Evolutionary conservation across 2,329 filamentous ascomycete genomes (phyloP).

Genomic region (Bertia moriformis): DNA sequence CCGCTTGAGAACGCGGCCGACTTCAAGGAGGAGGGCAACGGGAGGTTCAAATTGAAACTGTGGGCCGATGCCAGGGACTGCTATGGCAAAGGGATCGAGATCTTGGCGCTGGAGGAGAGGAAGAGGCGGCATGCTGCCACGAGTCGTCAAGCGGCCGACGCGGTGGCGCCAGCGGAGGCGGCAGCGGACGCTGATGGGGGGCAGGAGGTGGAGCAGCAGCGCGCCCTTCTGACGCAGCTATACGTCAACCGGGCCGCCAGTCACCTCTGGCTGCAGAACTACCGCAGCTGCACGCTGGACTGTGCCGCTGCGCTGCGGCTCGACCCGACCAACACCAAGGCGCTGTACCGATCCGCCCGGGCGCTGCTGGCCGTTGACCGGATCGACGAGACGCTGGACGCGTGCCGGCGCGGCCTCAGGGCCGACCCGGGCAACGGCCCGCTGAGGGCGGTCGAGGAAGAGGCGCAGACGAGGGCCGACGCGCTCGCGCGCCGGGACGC

Average conservation of each 20-base stretch:
- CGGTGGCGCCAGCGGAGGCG: constrained; percentile 22
- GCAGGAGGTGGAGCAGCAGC: constrained; percentile 26
- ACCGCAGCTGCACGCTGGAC: constrained; percentile 72
- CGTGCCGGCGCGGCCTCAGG: constrained; percentile 57
- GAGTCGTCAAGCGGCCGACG: too few relatives aligned
- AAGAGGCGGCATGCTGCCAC: too few relatives aligned
- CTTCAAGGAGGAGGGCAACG: constrained; percentile 87
- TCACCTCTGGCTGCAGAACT: constrained; percentile 78
- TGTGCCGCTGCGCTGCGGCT: constrained; percentile 66
- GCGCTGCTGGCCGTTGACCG: constrained; percentile 71
- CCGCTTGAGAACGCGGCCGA: constrained; percentile 67
- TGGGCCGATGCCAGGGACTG: constrained; percentile 82
- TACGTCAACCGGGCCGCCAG: constrained; percentile 81
- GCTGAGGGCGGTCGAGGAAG: constrained; percentile 43
- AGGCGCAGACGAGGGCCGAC: constrained; percentile 13
- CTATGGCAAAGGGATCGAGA: constrained; percentile 71
- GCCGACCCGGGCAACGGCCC: constrained; percentile 59
- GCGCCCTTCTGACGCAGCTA: constrained; percentile 56
- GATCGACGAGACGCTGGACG: constrained; percentile 65
- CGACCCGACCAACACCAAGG: constrained; percentile 73
- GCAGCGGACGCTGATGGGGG: constrained; percentile 6
- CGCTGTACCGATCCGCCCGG: constrained; percentile 69
- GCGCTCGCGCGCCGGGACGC: neutral
- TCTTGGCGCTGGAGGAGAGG: constrained; percentile 51
- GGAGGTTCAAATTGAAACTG: constrained; percentile 58